Evolutionary conservation across 306 rosid species (phyloP).

Genomic region (Prunus fruticosa): DNA sequence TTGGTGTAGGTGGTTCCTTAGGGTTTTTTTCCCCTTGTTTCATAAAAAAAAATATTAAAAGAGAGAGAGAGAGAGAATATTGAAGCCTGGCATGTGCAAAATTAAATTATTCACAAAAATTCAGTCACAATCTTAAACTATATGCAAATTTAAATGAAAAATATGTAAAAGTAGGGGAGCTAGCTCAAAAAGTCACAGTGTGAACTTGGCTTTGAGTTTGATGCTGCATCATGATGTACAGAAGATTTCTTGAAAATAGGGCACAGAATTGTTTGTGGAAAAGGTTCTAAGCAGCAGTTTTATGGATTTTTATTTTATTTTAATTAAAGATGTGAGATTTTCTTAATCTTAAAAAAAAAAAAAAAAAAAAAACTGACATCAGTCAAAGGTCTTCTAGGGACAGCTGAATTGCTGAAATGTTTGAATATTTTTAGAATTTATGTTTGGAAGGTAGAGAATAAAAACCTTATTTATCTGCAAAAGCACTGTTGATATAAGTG

Average conservation of each 20-base stretch:
- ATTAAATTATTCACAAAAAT: background rate
- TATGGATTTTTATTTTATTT: background rate
- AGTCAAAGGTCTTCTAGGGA: constrained; percentile 7
- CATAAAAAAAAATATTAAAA: too few relatives aligned
- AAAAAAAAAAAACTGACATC: background rate
- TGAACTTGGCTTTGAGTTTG: background rate
- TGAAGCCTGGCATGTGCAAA: background rate
- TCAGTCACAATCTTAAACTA: background rate
- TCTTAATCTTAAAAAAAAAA: background rate
- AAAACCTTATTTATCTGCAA: background rate
- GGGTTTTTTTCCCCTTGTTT: too few relatives aligned
- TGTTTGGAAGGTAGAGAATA: background rate
- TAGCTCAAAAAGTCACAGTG: background rate
- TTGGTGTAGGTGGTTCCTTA: too few relatives aligned
- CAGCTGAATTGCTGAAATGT: constrained; percentile 4
- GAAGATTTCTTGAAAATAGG: background rate
- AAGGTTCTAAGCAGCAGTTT: background rate
- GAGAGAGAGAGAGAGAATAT: background rate
- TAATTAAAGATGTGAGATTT: background rate
- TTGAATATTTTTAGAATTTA: background rate
- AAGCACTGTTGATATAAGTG: background rate
- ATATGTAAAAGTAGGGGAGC: background rate
- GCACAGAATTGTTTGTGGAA: background rate
- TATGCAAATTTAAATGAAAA: background rate
- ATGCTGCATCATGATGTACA: background rate